Evolutionary conservation across 192 early-diverging fungal species (phyloP).

Genomic region (Pilobolus umbonatus): DNA sequence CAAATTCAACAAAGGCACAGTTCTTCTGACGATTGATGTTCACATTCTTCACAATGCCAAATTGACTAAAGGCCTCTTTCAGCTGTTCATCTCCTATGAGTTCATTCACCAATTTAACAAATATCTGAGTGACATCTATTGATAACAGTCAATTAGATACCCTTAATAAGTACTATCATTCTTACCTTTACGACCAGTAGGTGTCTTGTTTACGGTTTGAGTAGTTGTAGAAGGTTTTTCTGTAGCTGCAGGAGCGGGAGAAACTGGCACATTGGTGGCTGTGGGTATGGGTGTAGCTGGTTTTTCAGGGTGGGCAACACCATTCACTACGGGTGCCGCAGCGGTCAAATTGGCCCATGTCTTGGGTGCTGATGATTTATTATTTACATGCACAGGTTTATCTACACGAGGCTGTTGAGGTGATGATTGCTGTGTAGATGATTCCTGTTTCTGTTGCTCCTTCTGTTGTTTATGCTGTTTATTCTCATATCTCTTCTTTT

Average conservation of each 20-base stretch:
- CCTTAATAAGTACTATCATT: background rate
- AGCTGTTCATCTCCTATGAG: conserved; percentile 36
- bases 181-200: background rate
- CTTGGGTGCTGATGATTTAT: conserved; percentile 54
- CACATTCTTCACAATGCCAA: conserved; percentile 29
- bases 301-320: conserved; percentile 47
- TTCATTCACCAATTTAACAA: conserved; percentile 36
- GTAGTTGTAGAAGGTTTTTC: conserved; percentile 9
- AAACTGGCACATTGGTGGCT: conserved; percentile 7
- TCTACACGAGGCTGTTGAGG: conserved; percentile 26
- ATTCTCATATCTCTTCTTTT: conserved; percentile 4
- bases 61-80: conserved; percentile 34
- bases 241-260: conserved; percentile 1
- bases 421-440: background rate
- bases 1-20: conserved; percentile 41
- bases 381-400: conserved; percentile 23
- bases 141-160: background rate
- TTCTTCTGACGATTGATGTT: conserved; percentile 13
- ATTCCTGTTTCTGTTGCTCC: background rate
- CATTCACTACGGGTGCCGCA: conserved; percentile 45
- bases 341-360: conserved; percentile 79
- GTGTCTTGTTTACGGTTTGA: conserved; percentile 8
- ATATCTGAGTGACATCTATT: conserved; percentile 21
- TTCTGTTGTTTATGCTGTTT: background rate
- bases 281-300: conserved; percentile 36